Evolutionary conservation across 352 stramenopile genomes (phyloP), one percentile per base, ranked within the genome.

Genomic region (Phytophthora sansomeana): DNA sequence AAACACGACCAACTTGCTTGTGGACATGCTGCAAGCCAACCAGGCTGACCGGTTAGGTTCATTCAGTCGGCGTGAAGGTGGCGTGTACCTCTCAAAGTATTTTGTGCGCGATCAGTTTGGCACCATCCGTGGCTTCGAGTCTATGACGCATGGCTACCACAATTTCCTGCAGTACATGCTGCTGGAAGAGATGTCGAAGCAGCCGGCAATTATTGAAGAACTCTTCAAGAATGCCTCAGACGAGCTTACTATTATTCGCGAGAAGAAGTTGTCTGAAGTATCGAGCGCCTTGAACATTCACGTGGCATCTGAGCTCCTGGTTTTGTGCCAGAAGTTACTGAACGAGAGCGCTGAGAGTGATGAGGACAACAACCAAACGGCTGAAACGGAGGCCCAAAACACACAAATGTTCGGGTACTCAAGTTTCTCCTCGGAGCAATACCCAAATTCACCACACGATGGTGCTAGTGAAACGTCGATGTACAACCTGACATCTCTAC

Each of bases 91-190:
- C 14, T 93, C 85, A 33, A 96, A 96, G 72, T 96, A 96, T 64
- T 96, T 96, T 71, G 88, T 96, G 42, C 82, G 88, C 13, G 88
- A 96, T 56, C 88, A 96, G 74, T 96, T 96, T 55, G 88, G 88
- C 43, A 96, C 88, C 16, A 96, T 96, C 58, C 85, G 88, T 21
- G 88, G 88, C 52, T 94, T 96, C 36, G 88, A 96, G 54, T 90
- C 81, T 2, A 93, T 96, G 81, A 93, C 85, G 0, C 85, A 96
- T 62, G 88, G 88, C n/a, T 96, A 96, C 57, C 88, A 96, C 78
- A 96, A 96, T 66, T 96, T 96, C 24, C 65, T 96, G 19, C 88
- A 96, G 67, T 96, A 93, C 54, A 96, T 96, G 88, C 67, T 96
- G 21, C 59, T 96, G 11, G 88, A 96, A 55, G 85, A 96, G 58